Base-by-base conservation (phyloP, 2,329 filamentous ascomycete genomes). In the Myriosclerotinia duriaeana region DNA sequence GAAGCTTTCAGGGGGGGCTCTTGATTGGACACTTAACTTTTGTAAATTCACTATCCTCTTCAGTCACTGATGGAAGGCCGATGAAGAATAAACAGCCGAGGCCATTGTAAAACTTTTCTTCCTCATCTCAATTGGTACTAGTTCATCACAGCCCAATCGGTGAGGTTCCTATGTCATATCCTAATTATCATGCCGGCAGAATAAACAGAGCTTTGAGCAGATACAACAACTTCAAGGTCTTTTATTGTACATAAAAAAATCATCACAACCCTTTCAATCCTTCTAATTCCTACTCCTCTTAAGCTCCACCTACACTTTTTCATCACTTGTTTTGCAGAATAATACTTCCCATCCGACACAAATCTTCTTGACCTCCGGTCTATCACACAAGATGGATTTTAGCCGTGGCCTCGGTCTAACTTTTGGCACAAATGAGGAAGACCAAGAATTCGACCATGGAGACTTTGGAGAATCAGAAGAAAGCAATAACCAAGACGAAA, bases 391-490 rank as follows among this genome's bases (percentile, higher is more conserved):
- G 1, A 65, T 65, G 62, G 30, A 65, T 17, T 65, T 22, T 15
- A 56, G 34, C n/a, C 30, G 22, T 20, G 62, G 62, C 2, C 54
- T 65, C 2, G 62, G 62, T 17, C 34, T 65, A 14, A 58, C 53
- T 5, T 65, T 65, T 26, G 53, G n/a, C 20, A 40, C 30, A 38
- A 36, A 4, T 3, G 2, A 65, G 48, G 42, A 59, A n/a, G n/a
- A 59, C 4, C 42, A 15, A 20, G 15, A 38, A 3, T 34, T 5
- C 12, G 26, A 40, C 5, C 30, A 58, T 8, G 42, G 12, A 30
- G 26, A 40, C 26, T 3, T 17, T 17, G 15, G 14, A 7, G 42
- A 22, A 50, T 17, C 20, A 8, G 36, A 26, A 11, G 34, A n/a
- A n/a, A 59, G 40, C 7, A 1, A 38, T 26, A 7, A 15, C 22